These are phyloP conservation scores for Colletotrichum sp. DNA, from an alignment of 2,329 filamentous ascomycete species.

Conservation along the genomic window DNA sequence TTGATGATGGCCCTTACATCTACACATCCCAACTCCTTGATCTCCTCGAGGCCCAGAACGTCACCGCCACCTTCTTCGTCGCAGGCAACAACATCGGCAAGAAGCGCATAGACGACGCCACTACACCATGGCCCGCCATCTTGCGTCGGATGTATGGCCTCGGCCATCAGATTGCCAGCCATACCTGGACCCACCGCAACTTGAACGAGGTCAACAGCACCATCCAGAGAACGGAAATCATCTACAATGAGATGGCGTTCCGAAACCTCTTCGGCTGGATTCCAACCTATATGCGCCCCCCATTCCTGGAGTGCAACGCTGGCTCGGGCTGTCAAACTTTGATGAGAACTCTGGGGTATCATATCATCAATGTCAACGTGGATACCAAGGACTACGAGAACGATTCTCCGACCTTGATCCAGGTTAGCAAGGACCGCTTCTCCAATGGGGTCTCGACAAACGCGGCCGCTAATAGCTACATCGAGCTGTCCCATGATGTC, in stretches of 20 bases:
- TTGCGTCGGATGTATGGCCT: slow-evolving; percentile 44
- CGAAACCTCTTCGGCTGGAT: slow-evolving; percentile 45
- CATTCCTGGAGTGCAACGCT: slow-evolving; percentile 33
- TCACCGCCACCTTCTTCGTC: slow-evolving; percentile 48
- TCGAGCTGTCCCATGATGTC: slow-evolving; percentile 51
- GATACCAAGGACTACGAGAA: slow-evolving; percentile 69
- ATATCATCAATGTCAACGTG: slow-evolving; percentile 61
- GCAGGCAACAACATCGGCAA: slow-evolving; percentile 46
- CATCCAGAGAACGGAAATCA: slow-evolving; percentile 29
- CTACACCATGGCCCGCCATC: slow-evolving; percentile 37
- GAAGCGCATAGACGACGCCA: slow-evolving; percentile 42
- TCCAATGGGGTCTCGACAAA: slow-evolving; percentile 34
- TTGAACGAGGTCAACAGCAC: slow-evolving; percentile 28
- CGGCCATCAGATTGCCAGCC: slow-evolving; percentile 52
- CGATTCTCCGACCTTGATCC: slow-evolving; percentile 47
- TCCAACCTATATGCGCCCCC: slow-evolving; percentile 50
- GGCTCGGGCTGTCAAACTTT: slow-evolving; percentile 19
- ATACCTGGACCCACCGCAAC: slow-evolving; percentile 42
- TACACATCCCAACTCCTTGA: slow-evolving; percentile 49
- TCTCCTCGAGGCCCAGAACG: slow-evolving; percentile 32
- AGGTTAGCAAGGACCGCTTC: slow-evolving; percentile 49
- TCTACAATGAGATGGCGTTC: slow-evolving; percentile 34
- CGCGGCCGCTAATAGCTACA: slow-evolving; percentile 37
- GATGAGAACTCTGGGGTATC: slow-evolving; percentile 53
- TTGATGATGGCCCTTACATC: slow-evolving; percentile 50